Evolutionary conservation across 108 stramenopile species (phyloP).

Genomic region (Schizochytrium sp.): DNA sequence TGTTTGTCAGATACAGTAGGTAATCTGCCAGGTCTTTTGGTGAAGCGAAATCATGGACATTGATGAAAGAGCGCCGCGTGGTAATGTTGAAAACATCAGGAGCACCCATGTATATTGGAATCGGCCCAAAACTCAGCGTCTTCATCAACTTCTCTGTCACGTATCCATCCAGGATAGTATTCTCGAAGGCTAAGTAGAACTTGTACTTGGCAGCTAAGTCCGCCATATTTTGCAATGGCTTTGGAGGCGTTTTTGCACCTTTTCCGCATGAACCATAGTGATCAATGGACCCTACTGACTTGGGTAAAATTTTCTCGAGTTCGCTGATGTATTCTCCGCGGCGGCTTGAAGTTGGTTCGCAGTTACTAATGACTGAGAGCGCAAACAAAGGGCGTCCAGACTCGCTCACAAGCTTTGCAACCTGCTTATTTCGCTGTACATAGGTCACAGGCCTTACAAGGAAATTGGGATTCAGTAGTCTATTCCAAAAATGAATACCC

Average conservation of each 20-base stretch:
- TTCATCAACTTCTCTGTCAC: conserved; percentile 36
- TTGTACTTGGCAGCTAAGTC: neutral
- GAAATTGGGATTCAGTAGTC: conserved; percentile 33
- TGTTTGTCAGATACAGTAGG: conserved; percentile 30
- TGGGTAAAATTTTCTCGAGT: neutral
- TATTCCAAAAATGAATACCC: conserved; percentile 26
- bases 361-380: conserved; percentile 35
- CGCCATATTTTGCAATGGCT: conserved; percentile 7
- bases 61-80: neutral
- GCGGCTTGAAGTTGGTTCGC: conserved; percentile 18
- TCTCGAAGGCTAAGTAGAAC: conserved; percentile 59
- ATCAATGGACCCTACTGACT: neutral
- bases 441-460: neutral
- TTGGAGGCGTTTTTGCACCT: neutral
- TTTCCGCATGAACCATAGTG: neutral
- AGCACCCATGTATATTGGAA: conserved; percentile 44
- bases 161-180: conserved; percentile 49
- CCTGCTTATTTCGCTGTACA: neutral
- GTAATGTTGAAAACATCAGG: conserved; percentile 34
- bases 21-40: conserved; percentile 41
- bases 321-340: conserved; percentile 19
- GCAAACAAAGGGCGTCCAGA: neutral
- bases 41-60: conserved; percentile 43
- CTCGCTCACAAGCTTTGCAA: neutral
- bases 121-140: conserved; percentile 8